These are phyloP conservation scores for Penicillium sclerotigenum DNA, from an alignment of 2,329 filamentous ascomycete genomes.

Conservation along the genomic window DNA sequence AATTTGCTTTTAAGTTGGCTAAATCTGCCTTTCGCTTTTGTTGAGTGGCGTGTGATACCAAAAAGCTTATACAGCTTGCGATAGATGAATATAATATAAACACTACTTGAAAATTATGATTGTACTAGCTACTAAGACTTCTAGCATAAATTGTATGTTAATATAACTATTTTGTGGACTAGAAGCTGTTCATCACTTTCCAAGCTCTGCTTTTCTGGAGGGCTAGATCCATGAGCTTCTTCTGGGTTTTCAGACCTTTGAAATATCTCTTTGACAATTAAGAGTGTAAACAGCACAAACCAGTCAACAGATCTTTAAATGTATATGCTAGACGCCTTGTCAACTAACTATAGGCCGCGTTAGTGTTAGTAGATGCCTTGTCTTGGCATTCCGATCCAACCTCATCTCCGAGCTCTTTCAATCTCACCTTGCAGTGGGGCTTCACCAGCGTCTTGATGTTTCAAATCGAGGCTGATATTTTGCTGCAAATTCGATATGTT, in stretches of 20 bases:
- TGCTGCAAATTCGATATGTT: conserved; percentile 12
- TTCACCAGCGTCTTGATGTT: not conserved
- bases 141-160: not conserved
- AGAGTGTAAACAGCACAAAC: too few species aligned
- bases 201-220: not conserved
- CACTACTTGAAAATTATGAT: not conserved
- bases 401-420: not conserved
- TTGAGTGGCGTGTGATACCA: conserved; percentile 13
- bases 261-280: too few species aligned
- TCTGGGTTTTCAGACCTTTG: not conserved
- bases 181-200: not conserved
- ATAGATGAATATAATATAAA: not conserved
- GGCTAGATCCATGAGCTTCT: not conserved
- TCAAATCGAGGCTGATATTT: not conserved
- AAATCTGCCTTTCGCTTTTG: conserved; percentile 1
- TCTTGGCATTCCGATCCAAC: conserved; percentile 9
- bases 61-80: not conserved
- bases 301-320: not conserved
- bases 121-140: not conserved
- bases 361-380: not conserved
- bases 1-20: not conserved
- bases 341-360: not conserved
- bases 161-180: not conserved
- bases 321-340: not conserved
- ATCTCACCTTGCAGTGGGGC: not conserved